Evolutionary conservation across 352 stramenopile species (phyloP).

Genomic region (Pythium phragmitis): DNA sequence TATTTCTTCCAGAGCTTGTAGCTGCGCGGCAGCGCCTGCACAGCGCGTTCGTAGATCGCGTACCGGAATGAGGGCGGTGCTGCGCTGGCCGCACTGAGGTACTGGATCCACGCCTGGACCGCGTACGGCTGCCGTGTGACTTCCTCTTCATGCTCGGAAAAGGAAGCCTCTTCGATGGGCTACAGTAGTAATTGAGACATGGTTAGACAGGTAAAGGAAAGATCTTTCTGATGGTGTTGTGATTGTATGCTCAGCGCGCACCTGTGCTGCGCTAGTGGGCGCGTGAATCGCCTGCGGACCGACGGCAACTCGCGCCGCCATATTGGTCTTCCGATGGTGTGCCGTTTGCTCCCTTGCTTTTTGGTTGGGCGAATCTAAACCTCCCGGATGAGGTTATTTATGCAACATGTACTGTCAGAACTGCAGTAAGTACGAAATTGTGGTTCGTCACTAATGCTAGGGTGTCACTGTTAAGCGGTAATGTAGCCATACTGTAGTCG

Average conservation of each 20-base stretch:
- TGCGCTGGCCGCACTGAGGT: slow-evolving; percentile 35
- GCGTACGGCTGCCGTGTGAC: slow-evolving; percentile 80
- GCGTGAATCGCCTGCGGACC: slow-evolving; percentile 9
- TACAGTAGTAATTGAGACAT: slow-evolving; percentile 16
- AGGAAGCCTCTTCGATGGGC: slow-evolving; percentile 1
- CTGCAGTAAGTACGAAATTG: slow-evolving; percentile 9
- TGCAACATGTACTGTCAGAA: neutral
- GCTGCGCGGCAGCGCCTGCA: slow-evolving; percentile 84
- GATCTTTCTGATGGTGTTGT: neutral
- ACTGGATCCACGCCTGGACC: slow-evolving; percentile 81
- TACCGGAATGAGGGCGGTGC: slow-evolving; percentile 31
- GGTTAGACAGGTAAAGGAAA: slow-evolving; percentile 10
- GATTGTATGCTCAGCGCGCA: neutral
- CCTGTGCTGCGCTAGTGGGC: slow-evolving; percentile 2
- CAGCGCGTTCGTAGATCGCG: slow-evolving; percentile 84
- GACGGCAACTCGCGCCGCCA: slow-evolving; percentile 16
- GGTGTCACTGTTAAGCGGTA: slow-evolving; percentile 6
- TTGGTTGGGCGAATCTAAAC: slow-evolving; percentile 15
- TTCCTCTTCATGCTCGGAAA: slow-evolving; percentile 82
- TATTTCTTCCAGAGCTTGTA: slow-evolving; percentile 96
- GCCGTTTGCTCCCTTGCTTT: slow-evolving; percentile 1
- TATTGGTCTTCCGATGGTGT: slow-evolving; percentile 1
- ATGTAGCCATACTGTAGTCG: slow-evolving; percentile 15
- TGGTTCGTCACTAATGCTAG: neutral
- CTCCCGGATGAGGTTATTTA: slow-evolving; percentile 7